These are phyloP conservation scores for Talaromyces sp. DNA, from an alignment of 2,329 filamentous ascomycete species.

Conservation along the genomic window DNA sequence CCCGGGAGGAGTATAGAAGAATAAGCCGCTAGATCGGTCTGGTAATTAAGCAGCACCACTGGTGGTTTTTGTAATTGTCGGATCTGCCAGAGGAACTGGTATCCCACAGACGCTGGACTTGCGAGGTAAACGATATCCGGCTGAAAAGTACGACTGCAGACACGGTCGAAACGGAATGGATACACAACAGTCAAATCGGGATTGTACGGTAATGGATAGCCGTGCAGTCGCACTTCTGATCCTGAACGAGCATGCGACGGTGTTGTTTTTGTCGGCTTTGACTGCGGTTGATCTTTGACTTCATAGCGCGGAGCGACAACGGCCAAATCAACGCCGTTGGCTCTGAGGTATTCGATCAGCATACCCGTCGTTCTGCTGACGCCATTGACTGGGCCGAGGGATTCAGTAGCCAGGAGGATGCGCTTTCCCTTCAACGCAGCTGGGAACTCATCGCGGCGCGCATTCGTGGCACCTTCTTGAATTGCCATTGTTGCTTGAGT, in stretches of 20 bases:
- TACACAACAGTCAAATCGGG: constrained; percentile 68
- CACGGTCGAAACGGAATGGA: constrained; percentile 60
- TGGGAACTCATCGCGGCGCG: constrained; percentile 35
- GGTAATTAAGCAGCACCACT: constrained; percentile 65
- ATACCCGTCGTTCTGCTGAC: constrained; percentile 68
- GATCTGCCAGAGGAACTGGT: constrained; percentile 67
- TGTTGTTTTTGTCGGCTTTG: constrained; percentile 46
- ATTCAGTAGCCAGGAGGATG: constrained; percentile 66
- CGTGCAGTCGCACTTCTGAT: constrained; percentile 43
- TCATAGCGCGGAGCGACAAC: constrained; percentile 61
- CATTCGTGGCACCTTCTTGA: not conserved
- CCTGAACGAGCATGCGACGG: constrained; percentile 43
- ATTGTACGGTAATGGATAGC: constrained; percentile 67
- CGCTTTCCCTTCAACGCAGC: constrained; percentile 55
- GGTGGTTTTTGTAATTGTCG: constrained; percentile 57
- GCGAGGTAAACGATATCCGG: constrained; percentile 69
- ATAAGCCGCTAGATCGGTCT: constrained; percentile 68
- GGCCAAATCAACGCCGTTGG: constrained; percentile 62
- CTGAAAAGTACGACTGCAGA: constrained; percentile 60
- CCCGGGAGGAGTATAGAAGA: constrained; percentile 65
- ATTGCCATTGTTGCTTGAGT: constrained; percentile 3
- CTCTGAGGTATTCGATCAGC: constrained; percentile 63
- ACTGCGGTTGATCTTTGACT: constrained; percentile 39
- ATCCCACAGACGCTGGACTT: constrained; percentile 65
- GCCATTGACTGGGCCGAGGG: constrained; percentile 70